Percentiles rank a stretch among this genome's conserved stretches.
Conservation (phyloP, 345 rosid genomes). For the Psidium friedrichsthalianum region DNA sequence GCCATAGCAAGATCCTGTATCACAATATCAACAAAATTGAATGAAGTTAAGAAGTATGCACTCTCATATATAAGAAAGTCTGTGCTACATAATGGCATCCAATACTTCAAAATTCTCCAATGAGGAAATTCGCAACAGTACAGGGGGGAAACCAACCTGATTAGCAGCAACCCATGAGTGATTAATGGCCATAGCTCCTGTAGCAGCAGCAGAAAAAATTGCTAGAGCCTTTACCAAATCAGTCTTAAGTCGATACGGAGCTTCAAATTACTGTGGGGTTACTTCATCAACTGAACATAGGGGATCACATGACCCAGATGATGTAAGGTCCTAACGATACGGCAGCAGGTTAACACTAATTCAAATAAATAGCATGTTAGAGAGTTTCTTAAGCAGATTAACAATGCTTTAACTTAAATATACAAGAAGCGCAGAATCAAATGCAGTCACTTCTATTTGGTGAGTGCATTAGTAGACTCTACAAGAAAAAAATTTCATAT, state of each 20-base stretch:
- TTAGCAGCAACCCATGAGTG: constrained; percentile 96
- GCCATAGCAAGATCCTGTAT: constrained; percentile 95
- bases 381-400: neutral
- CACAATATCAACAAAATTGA: neutral
- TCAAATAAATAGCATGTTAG: neutral
- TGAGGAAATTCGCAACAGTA: neutral
- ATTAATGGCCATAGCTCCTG: constrained; percentile 70
- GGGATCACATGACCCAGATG: constrained; percentile 74
- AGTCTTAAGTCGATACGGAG: constrained; percentile 67
- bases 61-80: neutral
- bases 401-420: neutral
- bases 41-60: neutral
- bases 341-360: neutral
- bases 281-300: constrained; percentile 82
- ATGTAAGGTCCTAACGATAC: constrained; percentile 38
- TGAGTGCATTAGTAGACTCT: neutral
- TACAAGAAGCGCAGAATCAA: neutral
- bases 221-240: constrained; percentile 76
- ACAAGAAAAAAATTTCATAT: neutral
- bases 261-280: constrained; percentile 60
- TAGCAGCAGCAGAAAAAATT: constrained; percentile 59
- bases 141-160: constrained; percentile 36
- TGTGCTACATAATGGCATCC: neutral
- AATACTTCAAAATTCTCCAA: neutral
- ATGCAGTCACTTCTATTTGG: neutral